Evolutionary conservation across 306 rosid genomes (phyloP).

Genomic region (Luffa acutangula): DNA sequence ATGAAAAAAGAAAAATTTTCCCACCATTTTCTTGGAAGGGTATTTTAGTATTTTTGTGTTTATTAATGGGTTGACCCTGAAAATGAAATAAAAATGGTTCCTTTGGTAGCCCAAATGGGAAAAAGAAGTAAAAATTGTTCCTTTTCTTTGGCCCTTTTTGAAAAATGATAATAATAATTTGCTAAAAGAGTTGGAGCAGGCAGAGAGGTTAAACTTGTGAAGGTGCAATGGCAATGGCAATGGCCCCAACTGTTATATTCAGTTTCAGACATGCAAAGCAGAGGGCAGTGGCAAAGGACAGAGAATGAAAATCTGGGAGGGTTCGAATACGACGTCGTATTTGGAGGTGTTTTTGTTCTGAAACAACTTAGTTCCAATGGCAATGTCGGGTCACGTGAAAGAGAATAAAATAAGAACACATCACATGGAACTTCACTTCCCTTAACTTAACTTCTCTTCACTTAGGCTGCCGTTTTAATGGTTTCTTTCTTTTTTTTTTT

Average conservation of each 20-base stretch:
- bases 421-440: neutral
- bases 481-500: neutral
- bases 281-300: neutral
- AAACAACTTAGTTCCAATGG: neutral
- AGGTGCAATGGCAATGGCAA: neutral
- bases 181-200: neutral
- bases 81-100: neutral
- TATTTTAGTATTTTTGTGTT: neutral
- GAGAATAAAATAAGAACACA: neutral
- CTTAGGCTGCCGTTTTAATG: neutral
- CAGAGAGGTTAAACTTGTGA: neutral
- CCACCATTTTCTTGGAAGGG: slow-evolving; percentile 14
- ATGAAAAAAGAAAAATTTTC: neutral
- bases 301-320: neutral
- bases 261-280: neutral
- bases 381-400: slow-evolving; percentile 6
- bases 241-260: neutral
- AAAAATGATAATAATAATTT: neutral
- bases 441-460: neutral
- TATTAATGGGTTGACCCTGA: neutral
- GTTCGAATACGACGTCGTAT: neutral
- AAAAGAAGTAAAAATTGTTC: neutral
- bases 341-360: neutral
- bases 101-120: neutral
- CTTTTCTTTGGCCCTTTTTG: neutral